phyloP scores from a whole-genome alignment of 495 filamentous ascomycete species.

The Penicillium parvum region DNA sequence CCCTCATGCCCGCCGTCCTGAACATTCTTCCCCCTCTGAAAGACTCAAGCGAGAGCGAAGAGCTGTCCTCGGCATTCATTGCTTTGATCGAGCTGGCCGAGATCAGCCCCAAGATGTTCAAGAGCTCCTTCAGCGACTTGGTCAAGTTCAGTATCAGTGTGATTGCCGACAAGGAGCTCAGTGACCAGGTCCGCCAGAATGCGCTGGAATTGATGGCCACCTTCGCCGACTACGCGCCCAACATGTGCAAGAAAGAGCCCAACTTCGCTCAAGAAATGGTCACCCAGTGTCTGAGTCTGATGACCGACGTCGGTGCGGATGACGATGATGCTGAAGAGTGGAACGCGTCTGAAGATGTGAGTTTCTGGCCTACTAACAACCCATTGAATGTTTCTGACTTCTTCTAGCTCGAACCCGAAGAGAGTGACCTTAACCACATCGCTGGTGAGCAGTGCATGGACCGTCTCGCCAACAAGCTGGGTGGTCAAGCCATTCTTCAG shows the following conservation, averaged over 20 bases:
- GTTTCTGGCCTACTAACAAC: slow-evolving; percentile 28
- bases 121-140: slow-evolving; percentile 79
- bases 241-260: slow-evolving; percentile 90
- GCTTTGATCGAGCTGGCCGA: slow-evolving; percentile 93
- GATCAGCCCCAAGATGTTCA: slow-evolving; percentile 93
- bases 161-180: slow-evolving; percentile 91
- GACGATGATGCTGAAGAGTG: slow-evolving; percentile 95
- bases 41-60: slow-evolving; percentile 79
- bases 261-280: slow-evolving; percentile 95
- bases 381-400: slow-evolving; percentile 14
- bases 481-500: slow-evolving; percentile 76
- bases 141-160: slow-evolving; percentile 90
- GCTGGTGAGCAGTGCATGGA: slow-evolving; percentile 99
- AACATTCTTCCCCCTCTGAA: slow-evolving; percentile 93
- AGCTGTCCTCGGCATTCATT: slow-evolving; percentile 81
- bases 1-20: slow-evolving; percentile 79
- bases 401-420: slow-evolving; percentile 77
- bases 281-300: slow-evolving; percentile 94
- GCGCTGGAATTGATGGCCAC: slow-evolving; percentile 96
- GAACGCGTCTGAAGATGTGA: slow-evolving; percentile 86
- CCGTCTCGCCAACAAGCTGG: slow-evolving; percentile 93
- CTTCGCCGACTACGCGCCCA: slow-evolving; percentile 90
- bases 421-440: slow-evolving; percentile 96
- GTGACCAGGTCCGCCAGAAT: slow-evolving; percentile 86
- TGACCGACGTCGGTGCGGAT: slow-evolving; percentile 97